Percentiles rank a stretch among this genome's conserved stretches.
These are phyloP conservation scores for Chamaecrista fasciculata DNA, from an alignment of 306 rosid genomes.

Conservation along the genomic window DNA sequence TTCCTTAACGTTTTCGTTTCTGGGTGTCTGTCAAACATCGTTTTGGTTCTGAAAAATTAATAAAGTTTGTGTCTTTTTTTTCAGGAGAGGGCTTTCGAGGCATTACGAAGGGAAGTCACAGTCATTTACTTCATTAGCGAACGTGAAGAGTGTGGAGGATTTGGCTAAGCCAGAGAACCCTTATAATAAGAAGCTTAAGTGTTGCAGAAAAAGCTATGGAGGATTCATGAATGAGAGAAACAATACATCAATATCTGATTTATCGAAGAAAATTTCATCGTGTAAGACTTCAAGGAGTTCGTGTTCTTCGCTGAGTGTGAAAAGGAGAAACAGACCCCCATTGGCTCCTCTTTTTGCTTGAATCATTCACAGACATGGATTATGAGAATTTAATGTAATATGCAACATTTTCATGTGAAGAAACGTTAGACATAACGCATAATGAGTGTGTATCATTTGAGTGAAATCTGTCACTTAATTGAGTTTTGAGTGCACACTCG, in stretches of 20 bases:
- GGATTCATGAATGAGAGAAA: slow-evolving; percentile 8
- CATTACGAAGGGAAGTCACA: slow-evolving; percentile 49
- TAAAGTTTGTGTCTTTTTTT: slow-evolving; percentile 10
- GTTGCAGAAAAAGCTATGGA: slow-evolving; percentile 39
- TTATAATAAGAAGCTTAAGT: slow-evolving; percentile 38
- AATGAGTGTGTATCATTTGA: no score
- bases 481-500: no score
- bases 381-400: no score
- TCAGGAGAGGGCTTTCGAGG: slow-evolving; percentile 51
- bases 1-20: not conserved
- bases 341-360: no score
- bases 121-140: slow-evolving; percentile 45
- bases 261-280: slow-evolving; percentile 24
- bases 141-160: slow-evolving; percentile 46
- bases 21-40: no score
- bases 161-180: slow-evolving; percentile 49
- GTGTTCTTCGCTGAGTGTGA: slow-evolving; percentile 33
- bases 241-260: no score
- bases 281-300: slow-evolving; percentile 31
- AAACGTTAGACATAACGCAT: no score
- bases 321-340: no score
- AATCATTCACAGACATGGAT: no score
- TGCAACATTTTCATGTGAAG: no score
- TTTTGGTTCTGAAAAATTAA: no score
- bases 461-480: no score